Base-by-base conservation (phyloP, 768 basidiomycete species). In the Strobilomyces confusus region DNA sequence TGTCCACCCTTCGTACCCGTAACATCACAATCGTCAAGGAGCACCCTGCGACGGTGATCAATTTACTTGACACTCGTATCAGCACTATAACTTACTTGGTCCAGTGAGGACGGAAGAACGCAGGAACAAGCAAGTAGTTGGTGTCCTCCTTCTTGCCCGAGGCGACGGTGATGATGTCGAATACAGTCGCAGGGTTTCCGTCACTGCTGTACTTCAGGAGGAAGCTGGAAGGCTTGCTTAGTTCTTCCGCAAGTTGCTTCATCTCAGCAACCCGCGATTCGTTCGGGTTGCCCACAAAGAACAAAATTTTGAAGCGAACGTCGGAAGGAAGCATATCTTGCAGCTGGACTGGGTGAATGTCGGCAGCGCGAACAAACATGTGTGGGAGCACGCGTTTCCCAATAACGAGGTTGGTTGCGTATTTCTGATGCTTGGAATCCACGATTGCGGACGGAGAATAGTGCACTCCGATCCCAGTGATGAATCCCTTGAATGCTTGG, bases 11-110 rank as follows among this genome's bases (percentile, higher is more conserved):
- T 46, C 3, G 37, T 63, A 6, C 54, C 61, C 3, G 63, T 67
- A n/a, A 63, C 42, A 32, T 73, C 69, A 3, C 62, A 58, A 51
- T 74, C 72, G 42, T 73, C 70, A 11, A 69, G 48, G 12, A 67
- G 58, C 2, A 73, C 65, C 54, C 73, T 71, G 36, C 47, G 17
- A 50, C 29, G 40, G 15, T 2, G 7, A 20, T 51, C 9, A 51
- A 8, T 23, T 3, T n/a, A 11, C 5, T 4, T 2, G 25, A 3
- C 32, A 17, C 14, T 0, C 6, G 19, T 12, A 7, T 19, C 13
- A 30, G 5, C 1, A 22, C 9, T 1, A 25, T 4, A 1, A 29
- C 50, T 44, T 13, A 51, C 50, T 37, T 51, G 4, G 42, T 19
- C 50, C 50, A 51, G 19, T 51, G 50, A n/a, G 50, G 26, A 25